phyloP scores from a whole-genome alignment of 2,329 filamentous ascomycete species.

The Incumbomyces delicatus region DNA sequence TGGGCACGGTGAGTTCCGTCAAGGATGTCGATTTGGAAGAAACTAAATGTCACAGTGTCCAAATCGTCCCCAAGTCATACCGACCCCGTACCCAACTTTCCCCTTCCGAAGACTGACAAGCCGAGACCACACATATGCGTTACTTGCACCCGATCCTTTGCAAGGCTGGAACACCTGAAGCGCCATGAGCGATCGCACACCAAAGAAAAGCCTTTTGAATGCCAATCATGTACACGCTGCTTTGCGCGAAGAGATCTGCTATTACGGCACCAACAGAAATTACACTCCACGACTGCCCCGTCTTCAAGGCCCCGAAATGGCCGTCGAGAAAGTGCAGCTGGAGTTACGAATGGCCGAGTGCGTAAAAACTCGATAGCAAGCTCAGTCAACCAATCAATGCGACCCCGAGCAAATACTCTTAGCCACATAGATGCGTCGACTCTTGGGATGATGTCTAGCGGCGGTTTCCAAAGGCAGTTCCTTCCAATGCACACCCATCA shows the following conservation, averaged over 20 bases:
- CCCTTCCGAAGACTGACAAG: conserved; percentile 92
- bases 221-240: conserved; percentile 84
- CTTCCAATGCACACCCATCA: conserved; percentile 56
- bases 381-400: conserved; percentile 52
- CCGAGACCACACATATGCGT: conserved; percentile 87
- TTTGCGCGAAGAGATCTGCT: conserved; percentile 90
- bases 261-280: conserved; percentile 92
- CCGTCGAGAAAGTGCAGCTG: conserved; percentile 74
- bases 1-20: neutral
- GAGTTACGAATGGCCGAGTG: conserved; percentile 59
- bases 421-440: conserved; percentile 76
- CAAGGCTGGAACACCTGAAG: conserved; percentile 90
- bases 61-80: neutral
- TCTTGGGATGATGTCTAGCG: conserved; percentile 55
- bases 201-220: conserved; percentile 98
- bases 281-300: conserved; percentile 85
- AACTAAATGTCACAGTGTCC: neutral
- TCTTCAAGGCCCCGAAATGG: conserved; percentile 72
- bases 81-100: conserved; percentile 25
- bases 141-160: conserved; percentile 87
- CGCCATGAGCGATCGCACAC: conserved; percentile 96
- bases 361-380: conserved; percentile 84
- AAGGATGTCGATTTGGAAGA: neutral
- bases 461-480: conserved; percentile 29
- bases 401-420: conserved; percentile 90